A percentile compares a stretch with the other conserved stretches of the same genome.
Conservation (phyloP, 208 protist genomes). For the Trichomonas vaginalis region DNA sequence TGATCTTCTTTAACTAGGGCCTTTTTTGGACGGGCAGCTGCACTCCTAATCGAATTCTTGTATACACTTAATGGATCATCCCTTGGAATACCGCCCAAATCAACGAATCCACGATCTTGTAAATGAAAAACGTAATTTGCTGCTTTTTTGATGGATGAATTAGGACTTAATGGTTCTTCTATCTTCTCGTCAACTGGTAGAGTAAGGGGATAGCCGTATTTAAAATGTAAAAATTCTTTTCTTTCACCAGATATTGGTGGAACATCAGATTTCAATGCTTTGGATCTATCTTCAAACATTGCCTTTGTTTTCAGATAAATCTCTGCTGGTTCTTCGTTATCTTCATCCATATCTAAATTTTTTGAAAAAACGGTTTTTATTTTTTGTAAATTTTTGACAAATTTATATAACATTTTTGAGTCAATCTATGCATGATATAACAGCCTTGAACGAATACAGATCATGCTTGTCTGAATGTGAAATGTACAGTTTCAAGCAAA, state of each 20-base stretch:
- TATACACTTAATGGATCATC: neutral
- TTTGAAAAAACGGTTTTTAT: neutral
- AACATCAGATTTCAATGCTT: neutral
- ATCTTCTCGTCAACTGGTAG: neutral
- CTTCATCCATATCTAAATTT: neutral
- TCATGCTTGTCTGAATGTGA: too few species aligned
- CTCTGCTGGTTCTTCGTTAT: neutral
- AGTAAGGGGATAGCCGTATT: neutral
- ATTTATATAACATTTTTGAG: too few species aligned
- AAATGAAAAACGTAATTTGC: neutral
- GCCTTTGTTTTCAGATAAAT: neutral
- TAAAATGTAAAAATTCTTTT: neutral
- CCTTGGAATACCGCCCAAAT: neutral
- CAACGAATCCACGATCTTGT: neutral
- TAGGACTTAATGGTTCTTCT: neutral
- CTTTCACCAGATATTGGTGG: neutral
- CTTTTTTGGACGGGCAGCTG: neutral
- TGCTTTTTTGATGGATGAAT: neutral
- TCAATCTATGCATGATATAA: too few species aligned
- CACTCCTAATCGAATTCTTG: neutral
- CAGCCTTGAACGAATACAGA: too few species aligned
- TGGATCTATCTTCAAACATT: neutral
- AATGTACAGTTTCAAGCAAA: too few species aligned
- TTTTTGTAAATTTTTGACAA: too few species aligned
- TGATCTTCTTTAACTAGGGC: neutral